Conservation (phyloP, 2,329 filamentous ascomycete genomes). For the Arthrobotrys iridis region DNA sequence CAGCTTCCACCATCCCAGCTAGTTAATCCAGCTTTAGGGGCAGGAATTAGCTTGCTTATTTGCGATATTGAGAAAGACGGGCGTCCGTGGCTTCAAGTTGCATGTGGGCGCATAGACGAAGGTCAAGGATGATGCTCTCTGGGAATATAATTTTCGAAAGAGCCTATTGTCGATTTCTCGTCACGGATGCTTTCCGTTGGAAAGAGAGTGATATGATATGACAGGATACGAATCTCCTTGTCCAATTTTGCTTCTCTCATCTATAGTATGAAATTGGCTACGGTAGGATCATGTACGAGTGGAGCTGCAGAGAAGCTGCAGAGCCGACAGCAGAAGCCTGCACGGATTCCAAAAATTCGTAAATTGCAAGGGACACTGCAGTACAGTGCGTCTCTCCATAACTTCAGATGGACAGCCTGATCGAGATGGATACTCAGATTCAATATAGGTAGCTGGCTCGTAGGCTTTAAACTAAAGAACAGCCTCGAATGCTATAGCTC, state of each 20-base stretch:
- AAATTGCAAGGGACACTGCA: conserved; percentile 49
- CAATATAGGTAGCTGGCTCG: background rate
- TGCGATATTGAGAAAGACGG: background rate
- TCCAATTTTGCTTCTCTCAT: conserved; percentile 16
- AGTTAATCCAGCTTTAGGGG: conserved; percentile 17
- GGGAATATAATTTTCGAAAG: conserved; percentile 27
- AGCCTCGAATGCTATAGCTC: conserved; percentile 21
- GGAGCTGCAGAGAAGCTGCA: conserved; percentile 21
- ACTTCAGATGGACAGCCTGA: conserved; percentile 39
- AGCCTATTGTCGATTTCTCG: conserved; percentile 40
- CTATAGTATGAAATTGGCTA: background rate
- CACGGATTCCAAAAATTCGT: conserved; percentile 23
- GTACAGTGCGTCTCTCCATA: conserved; percentile 14
- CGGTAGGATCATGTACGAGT: conserved; percentile 11
- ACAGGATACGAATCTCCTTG: conserved; percentile 2
- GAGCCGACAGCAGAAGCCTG: conserved; percentile 25
- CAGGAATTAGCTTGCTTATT: conserved; percentile 35
- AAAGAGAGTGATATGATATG: conserved; percentile 1
- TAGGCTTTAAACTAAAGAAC: background rate
- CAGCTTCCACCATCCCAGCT: conserved; percentile 26
- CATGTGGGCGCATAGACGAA: conserved; percentile 38
- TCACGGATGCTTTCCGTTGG: conserved; percentile 32
- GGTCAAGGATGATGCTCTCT: conserved; percentile 41
- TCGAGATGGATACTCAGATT: conserved; percentile 38
- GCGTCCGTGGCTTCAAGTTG: conserved; percentile 35